These are phyloP conservation scores for Ascochyta pisi DNA, from an alignment of 2,329 filamentous ascomycete species.

Conservation along the genomic window DNA sequence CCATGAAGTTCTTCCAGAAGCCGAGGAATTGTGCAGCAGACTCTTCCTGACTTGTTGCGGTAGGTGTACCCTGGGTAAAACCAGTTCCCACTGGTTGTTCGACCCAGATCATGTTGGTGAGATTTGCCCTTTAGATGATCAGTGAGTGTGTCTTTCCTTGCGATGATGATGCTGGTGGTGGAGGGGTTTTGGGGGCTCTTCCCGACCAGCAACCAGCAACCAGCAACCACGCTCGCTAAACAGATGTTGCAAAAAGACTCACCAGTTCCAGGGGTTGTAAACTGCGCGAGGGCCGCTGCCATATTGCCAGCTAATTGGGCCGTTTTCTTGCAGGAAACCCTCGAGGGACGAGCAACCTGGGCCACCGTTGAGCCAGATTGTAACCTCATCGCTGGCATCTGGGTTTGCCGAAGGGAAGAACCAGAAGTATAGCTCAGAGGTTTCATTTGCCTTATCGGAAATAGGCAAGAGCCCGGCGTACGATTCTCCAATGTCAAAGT, in stretches of 20 bases:
- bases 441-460: slow-evolving; percentile 53
- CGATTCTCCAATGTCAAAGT: slow-evolving; percentile 54
- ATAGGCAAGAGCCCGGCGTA: slow-evolving; percentile 62
- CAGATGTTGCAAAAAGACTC: not conserved
- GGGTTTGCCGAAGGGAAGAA: slow-evolving; percentile 62
- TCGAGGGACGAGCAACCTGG: slow-evolving; percentile 58
- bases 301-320: slow-evolving; percentile 56
- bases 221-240: too few species aligned
- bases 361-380: slow-evolving; percentile 55
- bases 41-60: slow-evolving; percentile 70
- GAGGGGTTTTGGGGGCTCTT: too few species aligned
- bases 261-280: slow-evolving; percentile 56
- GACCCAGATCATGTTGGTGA: slow-evolving; percentile 80
- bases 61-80: slow-evolving; percentile 70
- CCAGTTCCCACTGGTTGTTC: slow-evolving; percentile 74
- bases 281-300: slow-evolving; percentile 48
- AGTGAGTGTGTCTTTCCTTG: not conserved
- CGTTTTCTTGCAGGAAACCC: slow-evolving; percentile 59
- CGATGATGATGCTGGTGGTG: too few species aligned
- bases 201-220: too few species aligned
- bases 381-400: slow-evolving; percentile 57
- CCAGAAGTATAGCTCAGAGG: slow-evolving; percentile 61
- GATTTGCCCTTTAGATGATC: slow-evolving; percentile 50
- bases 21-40: slow-evolving; percentile 75
- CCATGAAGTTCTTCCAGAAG: slow-evolving; percentile 80